Evolutionary conservation across 768 basidiomycete species (phyloP).

Genomic region (Suillus subaureus): DNA sequence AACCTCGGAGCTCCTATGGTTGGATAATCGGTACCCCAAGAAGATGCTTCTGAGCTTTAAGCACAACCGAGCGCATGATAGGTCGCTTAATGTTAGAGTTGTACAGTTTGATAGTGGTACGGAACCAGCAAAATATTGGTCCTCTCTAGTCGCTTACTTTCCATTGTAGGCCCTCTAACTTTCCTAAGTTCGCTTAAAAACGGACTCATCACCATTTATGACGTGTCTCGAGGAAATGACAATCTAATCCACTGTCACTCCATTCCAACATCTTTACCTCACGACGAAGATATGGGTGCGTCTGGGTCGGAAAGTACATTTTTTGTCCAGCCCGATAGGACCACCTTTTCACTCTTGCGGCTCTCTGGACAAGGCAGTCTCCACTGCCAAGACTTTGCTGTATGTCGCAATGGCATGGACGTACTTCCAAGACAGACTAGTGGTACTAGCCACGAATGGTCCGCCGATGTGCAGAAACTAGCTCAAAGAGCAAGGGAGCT

Average conservation of each 20-base stretch:
- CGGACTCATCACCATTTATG: slow-evolving; percentile 62
- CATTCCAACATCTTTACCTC: slow-evolving; percentile 44
- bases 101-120: slow-evolving; percentile 37
- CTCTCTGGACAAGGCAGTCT: slow-evolving; percentile 52
- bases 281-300: slow-evolving; percentile 24
- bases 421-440: background rate
- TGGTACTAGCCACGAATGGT: slow-evolving; percentile 36
- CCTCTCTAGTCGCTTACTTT: slow-evolving; percentile 5
- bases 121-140: slow-evolving; percentile 7
- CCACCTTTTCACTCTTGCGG: slow-evolving; percentile 43
- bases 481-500: slow-evolving; percentile 29
- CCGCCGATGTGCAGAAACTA: slow-evolving; percentile 42
- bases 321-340: slow-evolving; percentile 30
- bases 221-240: slow-evolving; percentile 47
- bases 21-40: slow-evolving; percentile 61
- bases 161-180: slow-evolving; percentile 47
- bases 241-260: slow-evolving; percentile 46
- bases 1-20: slow-evolving; percentile 67
- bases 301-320: slow-evolving; percentile 36
- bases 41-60: slow-evolving; percentile 62
- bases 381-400: slow-evolving; percentile 42
- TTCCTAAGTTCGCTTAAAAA: slow-evolving; percentile 64
- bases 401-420: slow-evolving; percentile 18
- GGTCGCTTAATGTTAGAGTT: slow-evolving; percentile 50
- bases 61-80: slow-evolving; percentile 64